Conservation (phyloP, 345 rosid genomes). For the Bretschneidera sinensis region DNA sequence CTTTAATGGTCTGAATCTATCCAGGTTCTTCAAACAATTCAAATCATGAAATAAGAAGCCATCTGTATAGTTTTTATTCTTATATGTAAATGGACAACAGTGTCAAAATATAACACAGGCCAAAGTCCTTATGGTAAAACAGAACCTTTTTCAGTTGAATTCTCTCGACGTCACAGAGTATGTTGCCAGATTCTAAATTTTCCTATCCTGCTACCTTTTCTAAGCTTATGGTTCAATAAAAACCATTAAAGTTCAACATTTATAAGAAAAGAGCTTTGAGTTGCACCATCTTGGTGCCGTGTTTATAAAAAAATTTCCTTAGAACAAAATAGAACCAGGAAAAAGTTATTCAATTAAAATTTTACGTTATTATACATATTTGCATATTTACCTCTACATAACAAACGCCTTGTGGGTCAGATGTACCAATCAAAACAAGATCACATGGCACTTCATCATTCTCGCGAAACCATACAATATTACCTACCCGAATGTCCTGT, state of each 20-base stretch:
- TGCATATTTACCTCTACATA: conserved; percentile 69
- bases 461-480: conserved; percentile 97
- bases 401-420: conserved; percentile 91
- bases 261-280: background rate
- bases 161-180: background rate
- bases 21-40: background rate
- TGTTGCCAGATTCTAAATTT: background rate
- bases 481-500: conserved; percentile 82
- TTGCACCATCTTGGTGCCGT: too few species aligned
- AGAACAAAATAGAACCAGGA: too few species aligned
- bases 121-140: background rate
- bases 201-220: conserved; percentile 3
- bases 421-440: conserved; percentile 90
- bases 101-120: background rate
- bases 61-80: too few species aligned
- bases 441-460: conserved; percentile 99
- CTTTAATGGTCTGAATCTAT: background rate
- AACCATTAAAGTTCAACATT: background rate
- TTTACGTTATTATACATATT: background rate
- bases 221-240: conserved; percentile 2
- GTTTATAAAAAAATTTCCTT: too few species aligned
- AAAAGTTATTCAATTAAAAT: background rate
- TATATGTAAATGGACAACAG: background rate
- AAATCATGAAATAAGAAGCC: background rate
- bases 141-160: background rate